Percentiles rank a stretch among this genome's conserved stretches.
phyloP scores from a whole-genome alignment of 2,329 filamentous ascomycete genomes.

The Pestalotiopsis sp. region DNA sequence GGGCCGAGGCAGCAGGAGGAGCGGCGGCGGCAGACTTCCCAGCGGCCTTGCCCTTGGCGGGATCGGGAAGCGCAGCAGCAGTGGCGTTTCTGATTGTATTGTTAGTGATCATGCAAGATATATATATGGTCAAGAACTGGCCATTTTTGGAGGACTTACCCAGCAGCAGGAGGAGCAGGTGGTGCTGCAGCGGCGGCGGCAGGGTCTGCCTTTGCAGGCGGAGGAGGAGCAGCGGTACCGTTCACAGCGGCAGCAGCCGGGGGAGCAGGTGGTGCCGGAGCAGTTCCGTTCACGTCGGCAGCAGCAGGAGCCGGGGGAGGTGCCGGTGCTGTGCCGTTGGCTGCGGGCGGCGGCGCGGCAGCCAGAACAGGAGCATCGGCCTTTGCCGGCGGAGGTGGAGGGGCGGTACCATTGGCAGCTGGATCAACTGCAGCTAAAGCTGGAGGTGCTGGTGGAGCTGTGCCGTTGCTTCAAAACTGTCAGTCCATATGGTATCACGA shows the following conservation, averaged over 20 bases:
- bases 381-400: not conserved
- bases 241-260: not conserved
- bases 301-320: not conserved
- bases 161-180: constrained; percentile 2
- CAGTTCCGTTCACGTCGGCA: not conserved
- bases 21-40: not conserved
- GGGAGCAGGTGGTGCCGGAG: not conserved
- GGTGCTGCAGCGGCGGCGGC: not conserved
- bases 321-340: not conserved
- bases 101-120: not conserved
- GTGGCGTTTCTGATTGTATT: not conserved
- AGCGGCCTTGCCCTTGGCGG: not conserved
- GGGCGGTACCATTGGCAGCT: constrained; percentile 6
- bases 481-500: not conserved
- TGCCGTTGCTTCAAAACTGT: not conserved
- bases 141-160: not conserved
- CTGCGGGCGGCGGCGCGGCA: not conserved
- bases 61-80: not conserved
- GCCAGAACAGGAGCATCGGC: not conserved
- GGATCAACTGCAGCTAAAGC: not conserved
- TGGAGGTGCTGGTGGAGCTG: not conserved
- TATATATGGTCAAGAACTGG: not conserved
- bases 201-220: not conserved
- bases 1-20: not conserved
- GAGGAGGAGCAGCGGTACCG: not conserved